Base-by-base conservation (phyloP, 2,329 filamentous ascomycete genomes). In the Mariannaea sp. region DNA sequence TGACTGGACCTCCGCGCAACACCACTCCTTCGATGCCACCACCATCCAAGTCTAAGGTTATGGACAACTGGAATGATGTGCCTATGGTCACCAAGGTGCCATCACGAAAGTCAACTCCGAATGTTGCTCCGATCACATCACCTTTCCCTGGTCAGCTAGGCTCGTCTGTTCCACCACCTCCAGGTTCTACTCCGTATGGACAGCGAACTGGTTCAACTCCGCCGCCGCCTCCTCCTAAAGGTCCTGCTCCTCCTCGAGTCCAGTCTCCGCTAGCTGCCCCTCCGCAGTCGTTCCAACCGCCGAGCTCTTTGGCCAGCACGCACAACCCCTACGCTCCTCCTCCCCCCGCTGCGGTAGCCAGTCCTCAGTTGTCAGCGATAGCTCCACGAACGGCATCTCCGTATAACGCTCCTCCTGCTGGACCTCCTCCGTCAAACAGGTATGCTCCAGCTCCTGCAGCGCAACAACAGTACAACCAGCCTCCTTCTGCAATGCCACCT, bases 61-160 rank as follows among this genome's bases (percentile, higher is more conserved):
- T 87, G 58, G 84, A 87, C 22, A 88, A 89, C 64, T 99, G 94
- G 94, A 99, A 99, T 64, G 94, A 99, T 71, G 88, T 95, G 45
- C 94, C 94, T 1, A 82, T 96, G 65, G 89, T 97, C 39, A 80
- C 84, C 39, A 90, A 93, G 76, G 77, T 82, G 26, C 58, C 64
- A 49, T 81, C 83, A 12, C 85, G 92, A 61, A 84, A 87, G 68
- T 80, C 80, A 39, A 97, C 93, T 1, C 91, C 92, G 2, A 85
- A 80, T 49, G 77, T 84, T 16, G 82, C 85, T 45, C 78, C 88
- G 3, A 84, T 92, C 44, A 84, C 80, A n/a, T 84, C 89, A 14
- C 90, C 91, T 7, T 96, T 94, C 77, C 81, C 85, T 2, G 83
- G 83, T 62, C 85, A 89, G 67, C 80, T 80, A 54, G 75, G 76